Conservation (phyloP, 306 rosid genomes). For the Vigna unguiculata region DNA sequence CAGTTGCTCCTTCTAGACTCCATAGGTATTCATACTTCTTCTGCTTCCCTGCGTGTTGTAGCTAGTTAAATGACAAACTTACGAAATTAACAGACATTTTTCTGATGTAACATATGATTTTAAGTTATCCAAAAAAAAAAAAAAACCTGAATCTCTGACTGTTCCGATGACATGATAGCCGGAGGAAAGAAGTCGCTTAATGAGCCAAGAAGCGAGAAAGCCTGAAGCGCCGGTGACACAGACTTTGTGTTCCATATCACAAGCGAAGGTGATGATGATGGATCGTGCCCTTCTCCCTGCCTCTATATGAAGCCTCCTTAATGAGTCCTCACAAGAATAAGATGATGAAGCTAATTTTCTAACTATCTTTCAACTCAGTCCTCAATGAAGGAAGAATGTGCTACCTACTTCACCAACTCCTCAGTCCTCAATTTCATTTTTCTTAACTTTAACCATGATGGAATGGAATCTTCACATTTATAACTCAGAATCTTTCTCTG, state of each 20-base stretch:
- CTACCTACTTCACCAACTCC: not conserved
- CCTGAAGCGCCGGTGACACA: slow-evolving; percentile 96
- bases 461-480: not conserved
- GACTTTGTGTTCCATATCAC: slow-evolving; percentile 53
- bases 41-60: slow-evolving; percentile 54
- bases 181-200: slow-evolving; percentile 75
- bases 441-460: not conserved
- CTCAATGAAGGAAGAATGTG: not conserved
- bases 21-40: slow-evolving; percentile 71
- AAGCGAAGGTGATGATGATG: not conserved
- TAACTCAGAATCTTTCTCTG: not conserved
- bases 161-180: slow-evolving; percentile 82
- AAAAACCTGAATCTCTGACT: slow-evolving; percentile 77
- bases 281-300: not conserved
- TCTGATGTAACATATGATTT: not conserved
- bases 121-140: too few species aligned
- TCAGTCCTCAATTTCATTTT: too few species aligned
- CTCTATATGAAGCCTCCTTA: not conserved
- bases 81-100: too few species aligned
- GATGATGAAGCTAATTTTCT: slow-evolving; percentile 38
- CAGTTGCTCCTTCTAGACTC: slow-evolving; percentile 86
- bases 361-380: not conserved
- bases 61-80: not conserved
- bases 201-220: slow-evolving; percentile 83
- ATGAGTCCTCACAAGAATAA: slow-evolving; percentile 29